These are phyloP conservation scores for Chytridium lagenaria DNA, from an alignment of 371 early-diverging fungal species.

Conservation along the genomic window DNA sequence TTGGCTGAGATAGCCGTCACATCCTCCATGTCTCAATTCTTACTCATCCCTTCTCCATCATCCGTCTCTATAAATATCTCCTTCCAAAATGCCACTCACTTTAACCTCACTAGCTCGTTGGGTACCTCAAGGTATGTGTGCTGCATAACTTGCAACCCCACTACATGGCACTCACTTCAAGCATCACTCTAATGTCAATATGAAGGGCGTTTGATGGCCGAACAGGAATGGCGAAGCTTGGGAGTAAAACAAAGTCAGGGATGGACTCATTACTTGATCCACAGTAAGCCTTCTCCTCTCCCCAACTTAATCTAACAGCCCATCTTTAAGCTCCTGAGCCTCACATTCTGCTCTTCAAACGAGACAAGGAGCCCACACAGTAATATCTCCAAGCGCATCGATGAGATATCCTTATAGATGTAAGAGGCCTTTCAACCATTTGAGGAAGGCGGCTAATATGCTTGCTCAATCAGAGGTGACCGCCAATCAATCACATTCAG, in stretches of 20 bases:
- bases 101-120: slow-evolving; percentile 23
- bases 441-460: too few relatives aligned
- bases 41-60: too few relatives aligned
- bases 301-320: neutral
- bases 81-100: too few relatives aligned
- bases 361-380: slow-evolving; percentile 59
- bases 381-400: neutral
- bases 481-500: too few relatives aligned
- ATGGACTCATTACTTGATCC: slow-evolving; percentile 61
- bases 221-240: slow-evolving; percentile 77
- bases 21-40: too few relatives aligned
- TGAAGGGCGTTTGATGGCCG: slow-evolving; percentile 63
- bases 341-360: slow-evolving; percentile 81
- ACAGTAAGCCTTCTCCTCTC: neutral
- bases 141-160: too few relatives aligned
- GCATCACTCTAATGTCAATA: too few relatives aligned
- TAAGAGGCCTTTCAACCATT: neutral
- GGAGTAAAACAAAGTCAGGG: slow-evolving; percentile 87
- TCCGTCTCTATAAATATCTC: too few relatives aligned
- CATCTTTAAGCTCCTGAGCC: slow-evolving; percentile 83
- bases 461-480: too few relatives aligned
- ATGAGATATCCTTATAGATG: neutral
- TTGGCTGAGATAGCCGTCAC: too few relatives aligned
- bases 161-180: too few relatives aligned
- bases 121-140: slow-evolving; percentile 39